Percentiles rank a stretch among this genome's conserved stretches.
phyloP scores from a whole-genome alignment of 2,329 filamentous ascomycete genomes.

The Cercospora janseana region DNA sequence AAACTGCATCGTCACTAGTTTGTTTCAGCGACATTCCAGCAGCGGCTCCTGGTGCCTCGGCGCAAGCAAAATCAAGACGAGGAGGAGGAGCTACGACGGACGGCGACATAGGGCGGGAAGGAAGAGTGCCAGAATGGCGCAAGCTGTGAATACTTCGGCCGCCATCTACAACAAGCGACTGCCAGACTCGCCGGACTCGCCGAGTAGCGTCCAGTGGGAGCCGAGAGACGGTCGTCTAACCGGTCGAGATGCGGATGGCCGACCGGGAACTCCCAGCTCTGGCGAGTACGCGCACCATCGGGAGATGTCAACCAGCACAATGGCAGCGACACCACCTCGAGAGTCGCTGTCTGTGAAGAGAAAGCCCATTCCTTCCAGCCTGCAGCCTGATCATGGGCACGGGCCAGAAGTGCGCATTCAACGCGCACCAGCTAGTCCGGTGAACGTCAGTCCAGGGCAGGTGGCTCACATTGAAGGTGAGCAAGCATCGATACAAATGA shows the following conservation, averaged over 20 bases:
- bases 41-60: too few relatives aligned
- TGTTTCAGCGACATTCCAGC: too few relatives aligned
- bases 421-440: conserved; percentile 36
- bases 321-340: conserved; percentile 20
- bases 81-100: too few relatives aligned
- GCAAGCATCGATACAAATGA: conserved; percentile 29
- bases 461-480: conserved; percentile 33
- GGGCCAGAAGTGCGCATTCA: conserved; percentile 35
- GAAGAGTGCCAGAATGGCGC: conserved; percentile 13
- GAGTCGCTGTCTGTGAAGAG: conserved; percentile 15
- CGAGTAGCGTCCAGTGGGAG: conserved; percentile 12
- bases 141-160: conserved; percentile 8
- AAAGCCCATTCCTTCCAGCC: conserved; percentile 15
- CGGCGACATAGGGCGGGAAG: neutral
- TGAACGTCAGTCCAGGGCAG: conserved; percentile 36
- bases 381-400: conserved; percentile 10
- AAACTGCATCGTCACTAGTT: conserved; percentile 1
- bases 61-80: too few relatives aligned
- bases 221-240: conserved; percentile 9
- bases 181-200: conserved; percentile 11
- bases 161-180: conserved; percentile 9
- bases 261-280: conserved; percentile 19
- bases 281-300: conserved; percentile 21
- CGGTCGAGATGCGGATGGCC: conserved; percentile 2
- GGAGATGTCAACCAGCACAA: conserved; percentile 20